Conservation (phyloP, 306 rosid species). For the Rosa rugosa region DNA sequence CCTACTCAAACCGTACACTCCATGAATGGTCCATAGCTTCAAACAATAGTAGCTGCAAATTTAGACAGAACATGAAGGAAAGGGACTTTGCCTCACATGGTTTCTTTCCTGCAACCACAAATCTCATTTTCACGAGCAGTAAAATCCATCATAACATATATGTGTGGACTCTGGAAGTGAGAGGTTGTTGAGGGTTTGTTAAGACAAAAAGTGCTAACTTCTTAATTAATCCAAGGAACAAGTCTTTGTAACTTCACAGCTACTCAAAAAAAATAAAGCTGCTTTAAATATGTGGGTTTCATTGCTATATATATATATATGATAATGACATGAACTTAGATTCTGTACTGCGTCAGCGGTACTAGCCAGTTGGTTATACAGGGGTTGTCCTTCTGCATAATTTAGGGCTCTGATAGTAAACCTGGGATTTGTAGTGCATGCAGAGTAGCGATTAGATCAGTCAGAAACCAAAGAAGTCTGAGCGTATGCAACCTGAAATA, state of each 20-base stretch:
- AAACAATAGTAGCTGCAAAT: neutral
- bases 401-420: neutral
- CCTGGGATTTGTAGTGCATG: neutral
- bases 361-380: neutral
- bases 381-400: neutral
- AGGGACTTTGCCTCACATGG: constrained; percentile 24
- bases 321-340: neutral
- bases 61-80: constrained; percentile 16
- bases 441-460: neutral
- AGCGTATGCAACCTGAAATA: neutral
- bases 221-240: neutral
- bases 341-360: neutral
- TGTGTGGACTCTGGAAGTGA: constrained; percentile 3
- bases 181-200: constrained; percentile 8
- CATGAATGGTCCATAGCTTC: constrained; percentile 15
- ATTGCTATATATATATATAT: neutral
- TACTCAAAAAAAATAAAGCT: neutral
- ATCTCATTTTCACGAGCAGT: constrained; percentile 17
- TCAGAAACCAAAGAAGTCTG: neutral
- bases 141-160: constrained; percentile 14
- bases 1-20: constrained; percentile 38
- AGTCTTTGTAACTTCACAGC: constrained; percentile 2
- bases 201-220: neutral
- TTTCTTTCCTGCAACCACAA: constrained; percentile 19
- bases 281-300: constrained; percentile 11